These are phyloP conservation scores for Abrus pulchellus DNA, from an alignment of 306 rosid species.

Conservation along the genomic window DNA sequence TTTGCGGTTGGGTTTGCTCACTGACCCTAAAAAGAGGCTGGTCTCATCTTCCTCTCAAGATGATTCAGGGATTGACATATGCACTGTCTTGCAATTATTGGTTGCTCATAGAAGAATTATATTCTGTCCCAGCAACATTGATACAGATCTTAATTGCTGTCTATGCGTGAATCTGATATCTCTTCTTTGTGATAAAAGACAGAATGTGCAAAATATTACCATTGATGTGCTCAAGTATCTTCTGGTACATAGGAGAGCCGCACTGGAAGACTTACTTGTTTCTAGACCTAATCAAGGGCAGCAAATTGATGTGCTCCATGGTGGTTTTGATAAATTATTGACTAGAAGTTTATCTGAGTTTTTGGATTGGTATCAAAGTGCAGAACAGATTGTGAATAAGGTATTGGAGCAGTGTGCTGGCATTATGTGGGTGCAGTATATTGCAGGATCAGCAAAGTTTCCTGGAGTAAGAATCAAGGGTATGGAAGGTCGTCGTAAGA, in stretches of 20 bases:
- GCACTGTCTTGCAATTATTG: conserved; percentile 86
- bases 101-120: conserved; percentile 89
- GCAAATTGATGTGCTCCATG: conserved; percentile 84
- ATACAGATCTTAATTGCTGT: conserved; percentile 96
- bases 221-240: conserved; percentile 90
- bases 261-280: conserved; percentile 91
- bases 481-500: conserved; percentile 94
- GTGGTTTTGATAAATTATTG: conserved; percentile 93
- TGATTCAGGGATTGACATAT: conserved; percentile 81
- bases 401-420: conserved; percentile 94
- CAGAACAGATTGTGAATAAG: conserved; percentile 77
- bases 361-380: conserved; percentile 84
- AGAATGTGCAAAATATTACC: conserved; percentile 81
- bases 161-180: conserved; percentile 87
- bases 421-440: conserved; percentile 97
- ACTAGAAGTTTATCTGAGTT: conserved; percentile 78
- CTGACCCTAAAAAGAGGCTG: conserved; percentile 72
- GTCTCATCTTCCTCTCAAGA: conserved; percentile 60
- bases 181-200: conserved; percentile 83
- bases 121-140: conserved; percentile 94
- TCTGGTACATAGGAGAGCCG: conserved; percentile 92
- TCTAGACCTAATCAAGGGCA: conserved; percentile 91
- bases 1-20: conserved; percentile 69
- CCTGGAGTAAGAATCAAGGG: conserved; percentile 98
- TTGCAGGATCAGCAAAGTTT: conserved; percentile 89